Conservation (phyloP, 805 yeast species). For the Debaryomyces prosopidis region DNA sequence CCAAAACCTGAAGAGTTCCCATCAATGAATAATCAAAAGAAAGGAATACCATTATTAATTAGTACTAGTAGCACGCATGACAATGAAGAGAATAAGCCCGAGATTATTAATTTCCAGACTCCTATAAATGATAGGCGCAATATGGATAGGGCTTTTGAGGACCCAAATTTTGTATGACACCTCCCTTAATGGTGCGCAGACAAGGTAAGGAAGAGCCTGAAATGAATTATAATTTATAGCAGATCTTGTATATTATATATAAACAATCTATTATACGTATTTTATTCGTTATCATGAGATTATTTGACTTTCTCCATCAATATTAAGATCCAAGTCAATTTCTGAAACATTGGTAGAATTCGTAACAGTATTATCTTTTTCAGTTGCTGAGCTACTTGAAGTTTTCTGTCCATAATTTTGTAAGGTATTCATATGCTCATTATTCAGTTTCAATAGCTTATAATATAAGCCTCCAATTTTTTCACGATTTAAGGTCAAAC, state of each 20-base stretch:
- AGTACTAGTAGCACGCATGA: conserved; percentile 10
- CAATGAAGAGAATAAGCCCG: not conserved
- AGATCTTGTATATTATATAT: not conserved
- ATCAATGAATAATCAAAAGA: not conserved
- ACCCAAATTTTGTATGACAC: not conserved
- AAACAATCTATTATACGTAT: not conserved
- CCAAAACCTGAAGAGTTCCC: not conserved
- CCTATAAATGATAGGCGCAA: conserved; percentile 5
- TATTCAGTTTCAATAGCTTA: conserved; percentile 22
- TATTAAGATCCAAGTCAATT: not conserved
- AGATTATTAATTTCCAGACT: conserved; percentile 14
- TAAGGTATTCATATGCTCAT: conserved; percentile 3
- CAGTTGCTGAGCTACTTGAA: not conserved
- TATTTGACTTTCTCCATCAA: not conserved
- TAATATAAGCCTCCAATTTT: conserved; percentile 34
- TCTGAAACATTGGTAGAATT: not conserved
- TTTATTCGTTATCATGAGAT: not conserved
- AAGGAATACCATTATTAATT: conserved; percentile 11
- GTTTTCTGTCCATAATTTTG: not conserved
- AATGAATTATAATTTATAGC: no score
- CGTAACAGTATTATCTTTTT: not conserved
- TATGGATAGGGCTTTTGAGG: not conserved
- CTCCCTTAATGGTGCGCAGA: not conserved
- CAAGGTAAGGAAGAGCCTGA: no score
- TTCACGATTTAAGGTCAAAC: conserved; percentile 39